These are phyloP conservation scores for Penicillium atrosanguineum DNA, from an alignment of 495 filamentous ascomycete species.

Conservation along the genomic window DNA sequence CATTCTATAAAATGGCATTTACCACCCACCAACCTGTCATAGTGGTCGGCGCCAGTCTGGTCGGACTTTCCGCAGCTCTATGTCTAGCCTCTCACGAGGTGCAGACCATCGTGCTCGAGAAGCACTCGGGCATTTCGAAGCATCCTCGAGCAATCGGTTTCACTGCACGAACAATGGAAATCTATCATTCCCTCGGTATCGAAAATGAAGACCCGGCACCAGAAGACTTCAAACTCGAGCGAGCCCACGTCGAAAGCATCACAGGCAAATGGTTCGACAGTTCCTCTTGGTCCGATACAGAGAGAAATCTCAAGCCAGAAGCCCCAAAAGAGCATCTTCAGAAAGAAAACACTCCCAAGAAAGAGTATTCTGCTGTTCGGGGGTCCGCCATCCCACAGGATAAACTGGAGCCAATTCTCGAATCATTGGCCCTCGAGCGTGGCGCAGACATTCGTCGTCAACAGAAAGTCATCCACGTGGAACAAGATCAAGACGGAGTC, in stretches of 20 bases:
- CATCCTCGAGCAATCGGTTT: constrained; percentile 37
- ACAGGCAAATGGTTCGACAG: constrained; percentile 26
- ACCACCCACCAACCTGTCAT: constrained; percentile 17
- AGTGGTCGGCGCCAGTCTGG: constrained; percentile 31
- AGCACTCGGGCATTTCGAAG: constrained; percentile 21
- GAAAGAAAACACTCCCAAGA: constrained; percentile 5
- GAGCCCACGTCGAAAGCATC: constrained; percentile 28
- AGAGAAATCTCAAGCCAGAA: constrained; percentile 4
- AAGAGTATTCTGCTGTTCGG: constrained; percentile 15
- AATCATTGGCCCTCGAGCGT: constrained; percentile 22
- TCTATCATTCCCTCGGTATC: constrained; percentile 27
- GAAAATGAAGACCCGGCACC: constrained; percentile 25
- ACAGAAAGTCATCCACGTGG: constrained; percentile 9
- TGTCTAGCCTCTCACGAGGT: constrained; percentile 24
- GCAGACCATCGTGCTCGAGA: constrained; percentile 30
- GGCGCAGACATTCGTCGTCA: constrained; percentile 31
- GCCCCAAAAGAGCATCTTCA: neutral
- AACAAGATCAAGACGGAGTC: constrained; percentile 22
- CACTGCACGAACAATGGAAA: constrained; percentile 35
- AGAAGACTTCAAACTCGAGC: constrained; percentile 20
- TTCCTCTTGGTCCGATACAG: constrained; percentile 26
- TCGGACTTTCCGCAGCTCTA: constrained; percentile 32
- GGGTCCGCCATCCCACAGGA: constrained; percentile 30
- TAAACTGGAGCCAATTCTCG: constrained; percentile 27
- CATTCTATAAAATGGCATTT: neutral